A percentile compares a stretch with the other conserved stretches of the same genome.
These are phyloP conservation scores for Tulasnella sp. DNA, from an alignment of 768 basidiomycete genomes.

Conservation along the genomic window DNA sequence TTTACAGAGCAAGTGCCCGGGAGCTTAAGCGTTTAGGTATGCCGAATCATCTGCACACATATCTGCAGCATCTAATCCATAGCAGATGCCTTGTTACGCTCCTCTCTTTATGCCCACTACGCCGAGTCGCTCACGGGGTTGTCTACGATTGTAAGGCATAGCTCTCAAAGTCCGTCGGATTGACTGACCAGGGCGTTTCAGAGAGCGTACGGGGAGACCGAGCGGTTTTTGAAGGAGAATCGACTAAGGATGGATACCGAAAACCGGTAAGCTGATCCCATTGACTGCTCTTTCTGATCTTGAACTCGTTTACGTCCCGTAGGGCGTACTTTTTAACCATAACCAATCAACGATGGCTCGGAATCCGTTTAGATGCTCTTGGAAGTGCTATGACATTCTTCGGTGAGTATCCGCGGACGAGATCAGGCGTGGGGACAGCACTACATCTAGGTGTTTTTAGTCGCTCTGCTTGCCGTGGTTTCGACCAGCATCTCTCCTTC, in stretches of 20 bases:
- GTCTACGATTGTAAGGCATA: constrained; percentile 37
- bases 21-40: constrained; percentile 32
- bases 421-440: background rate
- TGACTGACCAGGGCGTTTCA: background rate
- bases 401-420: background rate
- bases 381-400: constrained; percentile 51
- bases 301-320: constrained; percentile 43
- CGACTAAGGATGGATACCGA: constrained; percentile 77
- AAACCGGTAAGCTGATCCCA: constrained; percentile 53
- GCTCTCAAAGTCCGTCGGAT: background rate
- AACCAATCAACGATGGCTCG: constrained; percentile 71
- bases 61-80: background rate
- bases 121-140: constrained; percentile 43
- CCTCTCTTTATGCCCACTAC: constrained; percentile 37
- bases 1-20: constrained; percentile 32
- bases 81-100: constrained; percentile 19
- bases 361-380: constrained; percentile 85
- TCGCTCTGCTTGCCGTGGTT: constrained; percentile 75
- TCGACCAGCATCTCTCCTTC: constrained; percentile 16
- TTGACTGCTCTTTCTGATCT: background rate
- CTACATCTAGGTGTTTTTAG: constrained; percentile 54
- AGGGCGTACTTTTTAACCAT: constrained; percentile 24
- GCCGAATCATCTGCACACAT: background rate
- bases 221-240: constrained; percentile 76
- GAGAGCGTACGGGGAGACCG: constrained; percentile 40